Percentiles rank a stretch among this genome's conserved stretches.
These are phyloP conservation scores for Phylloporus scabripes DNA, from an alignment of 768 basidiomycete species.

Conservation along the genomic window DNA sequence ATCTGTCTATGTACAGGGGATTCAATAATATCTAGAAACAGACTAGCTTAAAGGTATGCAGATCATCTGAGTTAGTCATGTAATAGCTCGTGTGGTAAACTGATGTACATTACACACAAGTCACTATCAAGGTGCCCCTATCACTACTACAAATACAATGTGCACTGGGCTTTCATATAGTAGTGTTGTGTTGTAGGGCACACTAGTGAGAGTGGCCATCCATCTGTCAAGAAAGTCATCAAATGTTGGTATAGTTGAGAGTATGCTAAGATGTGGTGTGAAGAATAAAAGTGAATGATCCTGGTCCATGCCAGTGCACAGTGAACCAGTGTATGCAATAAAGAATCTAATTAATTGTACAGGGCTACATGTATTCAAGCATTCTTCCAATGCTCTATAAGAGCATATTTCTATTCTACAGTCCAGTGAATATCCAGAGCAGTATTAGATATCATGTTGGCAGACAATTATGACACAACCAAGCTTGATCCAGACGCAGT, in stretches of 20 bases:
- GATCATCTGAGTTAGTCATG: conserved; percentile 15
- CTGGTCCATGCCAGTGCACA: too few relatives aligned
- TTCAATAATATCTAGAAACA: conserved; percentile 24
- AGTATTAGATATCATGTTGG: too few relatives aligned
- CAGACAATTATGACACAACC: too few relatives aligned
- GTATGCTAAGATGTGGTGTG: background rate
- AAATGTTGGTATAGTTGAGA: background rate
- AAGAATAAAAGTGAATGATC: background rate
- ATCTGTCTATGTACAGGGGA: conserved; percentile 21
- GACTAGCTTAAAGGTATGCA: conserved; percentile 17
- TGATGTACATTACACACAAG: conserved; percentile 9
- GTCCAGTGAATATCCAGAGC: too few relatives aligned
- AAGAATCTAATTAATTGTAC: too few relatives aligned
- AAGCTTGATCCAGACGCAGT: too few relatives aligned
- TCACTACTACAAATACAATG: conserved; percentile 19
- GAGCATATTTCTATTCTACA: too few relatives aligned
- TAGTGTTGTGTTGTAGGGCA: conserved; percentile 18
- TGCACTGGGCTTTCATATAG: conserved; percentile 21
- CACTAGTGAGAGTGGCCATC: conserved; percentile 1
- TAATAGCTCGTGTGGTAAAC: background rate
- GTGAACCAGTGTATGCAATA: too few relatives aligned
- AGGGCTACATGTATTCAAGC: too few relatives aligned
- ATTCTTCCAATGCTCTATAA: too few relatives aligned
- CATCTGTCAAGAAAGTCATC: conserved; percentile 14
- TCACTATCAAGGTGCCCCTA: conserved; percentile 26